Evolutionary conservation across 1,284 basidiomycete species (phyloP), one percentile per base, ranked within the genome.

Genomic region (Coniferiporia weirii): DNA sequence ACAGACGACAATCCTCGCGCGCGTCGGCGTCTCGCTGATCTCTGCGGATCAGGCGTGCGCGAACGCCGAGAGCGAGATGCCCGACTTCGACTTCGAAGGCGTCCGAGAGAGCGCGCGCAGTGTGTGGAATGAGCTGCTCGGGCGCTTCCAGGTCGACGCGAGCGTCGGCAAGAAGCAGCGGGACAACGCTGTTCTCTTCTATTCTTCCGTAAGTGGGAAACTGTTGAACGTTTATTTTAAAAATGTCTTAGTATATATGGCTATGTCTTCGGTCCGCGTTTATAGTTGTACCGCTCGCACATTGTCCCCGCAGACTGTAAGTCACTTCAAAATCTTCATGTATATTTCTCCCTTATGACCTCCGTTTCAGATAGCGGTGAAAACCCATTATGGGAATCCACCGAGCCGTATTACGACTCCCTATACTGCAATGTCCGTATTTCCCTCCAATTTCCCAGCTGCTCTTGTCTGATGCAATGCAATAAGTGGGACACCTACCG

Each of bases 251-350:
- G 35, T 15, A 32, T n/a, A n/a, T n/a, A n/a, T 7, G 12, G 43
- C 36, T 9, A 52, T 35, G 35, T 46, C 20, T 48, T 59, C 49
- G 58, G 20, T 13, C 9, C 48, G 5, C 17, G 32, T 32, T 10
- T 59, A 15, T 51, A 81, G 80, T 68, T 87, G 3, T 88, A 87
- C 65, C 71, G 85, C 54, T 81, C 79, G 0, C 84, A 85, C 66
- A 81, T 88, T 46, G 79, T 81, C 2, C 85, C 86, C 6, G 84
- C 82, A 2, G 85, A 89, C 63, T 82, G 80, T 82, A 63, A 65
- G 79, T 58, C 2, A 19, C 4, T 45, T 15, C n/a, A 19, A 17
- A n/a, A 57, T 34, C 9, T 17, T 10, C 10, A 44, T 15, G 13
- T 5, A 17, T 35, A 35, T 2, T 40, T 27, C 10, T 35, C 27